Evolutionary conservation across 75 land plant genomes (phyloP).

Genomic region (Azolla pinnata): DNA sequence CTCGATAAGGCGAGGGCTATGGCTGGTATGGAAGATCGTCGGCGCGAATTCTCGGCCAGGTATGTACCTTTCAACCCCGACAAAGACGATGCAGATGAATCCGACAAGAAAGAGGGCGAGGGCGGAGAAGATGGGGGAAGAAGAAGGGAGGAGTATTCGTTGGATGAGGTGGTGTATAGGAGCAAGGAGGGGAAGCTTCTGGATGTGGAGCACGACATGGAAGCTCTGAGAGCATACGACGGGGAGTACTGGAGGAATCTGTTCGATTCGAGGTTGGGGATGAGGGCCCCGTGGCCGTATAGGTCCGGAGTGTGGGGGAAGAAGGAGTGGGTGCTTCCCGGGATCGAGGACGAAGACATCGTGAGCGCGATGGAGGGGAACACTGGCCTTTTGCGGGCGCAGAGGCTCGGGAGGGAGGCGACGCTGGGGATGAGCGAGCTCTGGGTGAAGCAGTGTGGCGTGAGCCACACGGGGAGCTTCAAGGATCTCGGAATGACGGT

Average conservation of each 20-base stretch:
- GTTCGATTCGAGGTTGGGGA: slow-evolving; percentile 11
- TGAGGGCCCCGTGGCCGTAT: slow-evolving; percentile 8
- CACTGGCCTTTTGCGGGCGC: slow-evolving; percentile 10
- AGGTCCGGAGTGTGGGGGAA: slow-evolving; percentile 15
- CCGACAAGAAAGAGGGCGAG: too few relatives aligned
- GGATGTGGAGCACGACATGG: slow-evolving; percentile 17
- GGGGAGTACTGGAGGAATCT: slow-evolving; percentile 10
- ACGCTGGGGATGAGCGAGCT: slow-evolving; percentile 11
- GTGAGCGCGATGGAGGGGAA: slow-evolving; percentile 15
- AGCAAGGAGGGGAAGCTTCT: slow-evolving; percentile 11
- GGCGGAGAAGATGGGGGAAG: too few relatives aligned
- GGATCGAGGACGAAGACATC: slow-evolving; percentile 13
- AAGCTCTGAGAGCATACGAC: slow-evolving; percentile 6
- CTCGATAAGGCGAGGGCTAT: too few relatives aligned
- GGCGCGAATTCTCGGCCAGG: too few relatives aligned
- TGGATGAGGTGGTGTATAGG: slow-evolving; percentile 9
- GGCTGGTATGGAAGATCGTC: too few relatives aligned
- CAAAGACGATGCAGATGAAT: too few relatives aligned
- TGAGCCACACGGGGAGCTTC: slow-evolving; percentile 13
- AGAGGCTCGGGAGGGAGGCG: slow-evolving; percentile 13
- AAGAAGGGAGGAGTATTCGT: slow-evolving; percentile 7
- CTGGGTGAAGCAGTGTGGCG: slow-evolving; percentile 17
- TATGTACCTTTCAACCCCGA: too few relatives aligned
- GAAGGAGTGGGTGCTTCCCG: slow-evolving; percentile 17
- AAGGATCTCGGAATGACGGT: slow-evolving; percentile 17